These are phyloP conservation scores for Soucietia sequanensis DNA, from an alignment of 805 yeast species.

Conservation along the genomic window DNA sequence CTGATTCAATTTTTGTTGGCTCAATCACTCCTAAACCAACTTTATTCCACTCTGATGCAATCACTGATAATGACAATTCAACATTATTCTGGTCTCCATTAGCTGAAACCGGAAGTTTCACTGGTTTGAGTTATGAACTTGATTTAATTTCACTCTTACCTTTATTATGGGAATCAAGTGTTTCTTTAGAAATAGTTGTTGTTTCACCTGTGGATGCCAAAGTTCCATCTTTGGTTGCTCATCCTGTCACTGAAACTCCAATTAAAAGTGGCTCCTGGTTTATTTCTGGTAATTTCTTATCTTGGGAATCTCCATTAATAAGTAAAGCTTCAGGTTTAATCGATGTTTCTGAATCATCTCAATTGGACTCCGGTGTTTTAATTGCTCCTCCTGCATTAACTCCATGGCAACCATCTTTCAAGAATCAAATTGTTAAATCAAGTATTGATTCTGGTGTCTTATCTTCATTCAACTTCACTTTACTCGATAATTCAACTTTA, in stretches of 20 bases:
- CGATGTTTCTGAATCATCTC: constrained; percentile 11
- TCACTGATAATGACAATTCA: constrained; percentile 10
- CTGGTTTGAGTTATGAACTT: constrained; percentile 24
- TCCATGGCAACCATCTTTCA: constrained; percentile 16
- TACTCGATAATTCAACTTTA: constrained; percentile 17
- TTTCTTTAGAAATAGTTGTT: constrained; percentile 19
- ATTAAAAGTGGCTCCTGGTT: constrained; percentile 20
- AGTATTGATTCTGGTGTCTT: constrained; percentile 11
- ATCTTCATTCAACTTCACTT: constrained; percentile 23
- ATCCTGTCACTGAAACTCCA: constrained; percentile 15
- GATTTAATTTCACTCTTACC: constrained; percentile 26
- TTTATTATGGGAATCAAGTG: constrained; percentile 22
- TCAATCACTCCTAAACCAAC: constrained; percentile 27
- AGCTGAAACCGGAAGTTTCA: constrained; percentile 24
- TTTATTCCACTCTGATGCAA: constrained; percentile 22
- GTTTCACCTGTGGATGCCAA: constrained; percentile 20
- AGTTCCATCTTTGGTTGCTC: constrained; percentile 14
- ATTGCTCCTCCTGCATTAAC: constrained; percentile 20
- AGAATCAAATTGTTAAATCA: constrained; percentile 19
- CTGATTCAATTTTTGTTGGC: constrained; percentile 17
- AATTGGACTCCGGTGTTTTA: constrained; percentile 18
- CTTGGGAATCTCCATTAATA: constrained; percentile 19
- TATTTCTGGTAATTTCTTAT: constrained; percentile 24
- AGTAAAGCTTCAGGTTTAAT: constrained; percentile 15
- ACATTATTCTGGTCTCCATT: constrained; percentile 20